Conservation (phyloP, 345 rosid genomes). For the Populus ilicifolia region DNA sequence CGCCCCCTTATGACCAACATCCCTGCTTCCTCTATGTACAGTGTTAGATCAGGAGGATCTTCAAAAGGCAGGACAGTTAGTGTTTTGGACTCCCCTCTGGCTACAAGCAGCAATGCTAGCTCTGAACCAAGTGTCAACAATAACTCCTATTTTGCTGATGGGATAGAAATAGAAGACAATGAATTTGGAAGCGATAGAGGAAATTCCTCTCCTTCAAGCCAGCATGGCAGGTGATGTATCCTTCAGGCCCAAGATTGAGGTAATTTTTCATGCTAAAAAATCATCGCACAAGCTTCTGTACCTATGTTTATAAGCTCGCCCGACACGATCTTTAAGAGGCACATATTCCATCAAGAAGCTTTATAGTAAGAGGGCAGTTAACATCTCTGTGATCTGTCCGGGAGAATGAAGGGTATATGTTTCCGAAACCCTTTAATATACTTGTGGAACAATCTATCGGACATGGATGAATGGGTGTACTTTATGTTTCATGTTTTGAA, state of each 20-base stretch:
- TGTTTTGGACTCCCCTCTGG: slow-evolving; percentile 23
- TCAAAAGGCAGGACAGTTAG: slow-evolving; percentile 20
- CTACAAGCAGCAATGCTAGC: slow-evolving; percentile 27
- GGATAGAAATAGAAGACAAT: slow-evolving; percentile 14
- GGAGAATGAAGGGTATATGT: not conserved
- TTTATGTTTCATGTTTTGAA: slow-evolving; percentile 5
- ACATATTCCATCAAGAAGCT: slow-evolving; percentile 7
- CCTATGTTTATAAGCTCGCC: not conserved
- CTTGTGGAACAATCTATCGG: not conserved
- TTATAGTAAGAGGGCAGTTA: not conserved
- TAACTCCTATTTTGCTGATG: slow-evolving; percentile 14
- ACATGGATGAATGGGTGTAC: not conserved
- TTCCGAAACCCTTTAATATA: not conserved
- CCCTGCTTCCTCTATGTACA: slow-evolving; percentile 55
- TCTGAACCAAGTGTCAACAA: slow-evolving; percentile 30
- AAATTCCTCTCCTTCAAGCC: slow-evolving; percentile 41
- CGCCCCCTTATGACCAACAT: slow-evolving; percentile 52
- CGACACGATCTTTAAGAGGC: slow-evolving; percentile 15
- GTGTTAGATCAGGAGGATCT: slow-evolving; percentile 32
- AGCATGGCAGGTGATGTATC: slow-evolving; percentile 24
- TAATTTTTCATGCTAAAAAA: not conserved
- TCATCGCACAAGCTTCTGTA: not conserved
- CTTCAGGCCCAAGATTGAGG: not conserved
- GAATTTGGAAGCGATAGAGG: slow-evolving; percentile 50
- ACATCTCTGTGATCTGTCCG: not conserved